Base-by-base conservation (phyloP, 1,284 basidiomycete genomes). In the Rhizoctonia solani region DNA sequence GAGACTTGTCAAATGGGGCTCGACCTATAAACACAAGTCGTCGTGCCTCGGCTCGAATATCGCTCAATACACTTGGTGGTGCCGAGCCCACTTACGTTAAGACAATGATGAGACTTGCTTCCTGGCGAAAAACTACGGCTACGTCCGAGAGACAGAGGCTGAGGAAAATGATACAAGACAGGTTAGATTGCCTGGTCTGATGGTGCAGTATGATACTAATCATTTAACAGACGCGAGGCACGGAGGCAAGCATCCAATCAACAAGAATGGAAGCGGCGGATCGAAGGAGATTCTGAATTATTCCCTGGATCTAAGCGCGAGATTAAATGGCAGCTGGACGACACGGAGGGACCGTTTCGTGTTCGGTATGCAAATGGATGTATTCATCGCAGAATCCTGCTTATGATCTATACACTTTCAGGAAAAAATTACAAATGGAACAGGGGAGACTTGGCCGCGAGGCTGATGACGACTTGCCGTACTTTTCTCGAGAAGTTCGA, bases 311-410 rank as follows among this genome's bases (percentile, higher is more conserved):
- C 39, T n/a, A 66, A 54, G 42, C 37, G 52, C 78, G 25, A 75
- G 76, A 9, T 81, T 81, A 75, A 81, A 9, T 95, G 92, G 91
- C 80, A 87, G 54, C 76, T 94, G 37, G 93, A 95, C 70, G 92
- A 94, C 71, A 94, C 92, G 4, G 93, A 95, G 74, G 93, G 93
- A 0, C 93, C 93, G 2, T 84, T 90, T 73, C 84, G 93, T 56
- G 88, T 90, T 69, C 82, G 92, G 91, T 91, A 70, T 37, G 74
- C 69, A 1, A 25, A 9, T 16, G 42, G 25, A 79, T 72, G 54
- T 3, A 44, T 23, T 67, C 13, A 8, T 11, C 50, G 41, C 5
- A 41, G 32, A 44, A 11, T 3, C 25, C 30, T 41, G 47, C 30
- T n/a, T 1, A 11, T 27, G 55, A 49, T 32, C 16, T 1, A 11